A percentile compares a stretch with the other conserved stretches of the same genome.
phyloP scores from a whole-genome alignment of 441 rosid genomes.

The Gossypium gossypioides region DNA sequence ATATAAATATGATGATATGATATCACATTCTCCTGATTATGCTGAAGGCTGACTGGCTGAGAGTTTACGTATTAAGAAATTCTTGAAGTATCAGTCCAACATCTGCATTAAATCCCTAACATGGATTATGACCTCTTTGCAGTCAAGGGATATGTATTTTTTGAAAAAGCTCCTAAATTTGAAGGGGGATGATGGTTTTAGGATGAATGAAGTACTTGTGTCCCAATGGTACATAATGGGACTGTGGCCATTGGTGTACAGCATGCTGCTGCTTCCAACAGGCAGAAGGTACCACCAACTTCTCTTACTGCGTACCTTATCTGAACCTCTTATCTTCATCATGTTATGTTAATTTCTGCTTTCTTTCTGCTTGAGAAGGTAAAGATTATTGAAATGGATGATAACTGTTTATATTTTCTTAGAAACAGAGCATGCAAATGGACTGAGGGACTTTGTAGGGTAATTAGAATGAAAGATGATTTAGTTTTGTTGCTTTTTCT shows the following conservation, averaged over 20 bases:
- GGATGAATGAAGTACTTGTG: slow-evolving; percentile 74
- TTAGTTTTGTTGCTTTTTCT: background rate
- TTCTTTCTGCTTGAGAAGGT: background rate
- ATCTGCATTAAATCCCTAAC: background rate
- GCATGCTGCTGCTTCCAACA: slow-evolving; percentile 76
- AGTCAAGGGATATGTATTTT: slow-evolving; percentile 75
- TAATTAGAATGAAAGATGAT: background rate
- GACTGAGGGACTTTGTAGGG: background rate
- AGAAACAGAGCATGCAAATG: background rate
- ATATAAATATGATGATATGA: background rate
- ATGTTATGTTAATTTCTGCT: background rate
- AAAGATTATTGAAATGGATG: background rate
- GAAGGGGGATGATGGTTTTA: slow-evolving; percentile 74
- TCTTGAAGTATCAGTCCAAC: background rate
- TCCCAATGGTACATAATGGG: slow-evolving; percentile 85
- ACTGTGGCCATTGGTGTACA: slow-evolving; percentile 72
- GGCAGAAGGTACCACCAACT: slow-evolving; percentile 52
- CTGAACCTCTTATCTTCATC: background rate
- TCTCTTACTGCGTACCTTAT: background rate
- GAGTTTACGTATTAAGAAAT: background rate
- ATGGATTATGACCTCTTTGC: slow-evolving; percentile 20
- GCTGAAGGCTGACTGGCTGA: background rate
- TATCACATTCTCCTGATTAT: background rate
- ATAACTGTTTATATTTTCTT: background rate
- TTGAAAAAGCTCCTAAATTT: slow-evolving; percentile 66